These are phyloP conservation scores for Lolium multiflorum DNA, from an alignment of 176 grass and related monocot genomes.

Conservation along the genomic window DNA sequence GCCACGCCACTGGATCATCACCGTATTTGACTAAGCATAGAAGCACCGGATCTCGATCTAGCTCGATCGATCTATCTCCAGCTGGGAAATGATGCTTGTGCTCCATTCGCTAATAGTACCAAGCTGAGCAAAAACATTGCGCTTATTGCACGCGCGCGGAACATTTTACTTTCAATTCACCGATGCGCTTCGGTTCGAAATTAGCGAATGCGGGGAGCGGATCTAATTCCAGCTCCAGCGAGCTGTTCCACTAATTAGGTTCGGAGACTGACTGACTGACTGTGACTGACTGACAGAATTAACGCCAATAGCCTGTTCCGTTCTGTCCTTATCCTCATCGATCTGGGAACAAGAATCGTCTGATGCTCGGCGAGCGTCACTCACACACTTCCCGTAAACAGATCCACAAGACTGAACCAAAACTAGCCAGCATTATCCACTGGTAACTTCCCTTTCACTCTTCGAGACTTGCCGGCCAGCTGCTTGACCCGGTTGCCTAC, in stretches of 20 bases:
- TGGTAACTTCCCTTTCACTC: background rate
- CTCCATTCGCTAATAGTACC: no score
- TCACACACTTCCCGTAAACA: background rate
- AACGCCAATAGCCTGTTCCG: background rate
- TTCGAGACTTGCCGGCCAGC: background rate
- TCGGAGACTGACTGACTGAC: background rate
- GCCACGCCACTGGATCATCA: no score
- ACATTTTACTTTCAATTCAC: no score
- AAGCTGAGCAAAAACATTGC: no score
- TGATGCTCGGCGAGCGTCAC: background rate
- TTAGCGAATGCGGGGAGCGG: background rate
- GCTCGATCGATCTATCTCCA: background rate
- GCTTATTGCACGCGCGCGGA: no score
- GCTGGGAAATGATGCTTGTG: no score
- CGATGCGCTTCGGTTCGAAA: conserved; percentile 12
- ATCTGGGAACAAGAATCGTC: background rate
- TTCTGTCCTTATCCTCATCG: no score
- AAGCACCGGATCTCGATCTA: background rate
- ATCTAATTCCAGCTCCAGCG: background rate
- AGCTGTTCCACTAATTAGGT: background rate
- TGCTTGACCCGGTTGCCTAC: background rate
- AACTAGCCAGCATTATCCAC: background rate
- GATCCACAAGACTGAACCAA: background rate
- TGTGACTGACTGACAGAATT: background rate
- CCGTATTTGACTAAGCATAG: conserved; percentile 5